Evolutionary conservation across 352 stramenopile species (phyloP).

Genomic region (Globisporangium perplexum): DNA sequence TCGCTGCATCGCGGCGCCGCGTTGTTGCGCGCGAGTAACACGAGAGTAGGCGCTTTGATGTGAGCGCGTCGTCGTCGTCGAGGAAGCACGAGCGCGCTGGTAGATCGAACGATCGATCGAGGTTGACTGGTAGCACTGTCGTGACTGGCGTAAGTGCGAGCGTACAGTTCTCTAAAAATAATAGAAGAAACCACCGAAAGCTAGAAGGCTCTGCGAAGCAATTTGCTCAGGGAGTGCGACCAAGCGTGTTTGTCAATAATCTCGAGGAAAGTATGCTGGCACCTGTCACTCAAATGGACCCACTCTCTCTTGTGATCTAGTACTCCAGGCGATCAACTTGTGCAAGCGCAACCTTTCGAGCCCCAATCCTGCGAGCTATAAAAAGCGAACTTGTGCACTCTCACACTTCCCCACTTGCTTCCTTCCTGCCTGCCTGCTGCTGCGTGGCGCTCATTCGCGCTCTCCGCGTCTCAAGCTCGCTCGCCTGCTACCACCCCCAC

Average conservation of each 20-base stretch:
- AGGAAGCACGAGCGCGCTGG: too few relatives aligned
- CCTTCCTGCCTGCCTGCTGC: background rate
- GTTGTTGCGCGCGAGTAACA: background rate
- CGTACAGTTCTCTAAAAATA: too few relatives aligned
- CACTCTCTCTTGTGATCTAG: background rate
- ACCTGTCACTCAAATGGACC: background rate
- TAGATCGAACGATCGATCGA: too few relatives aligned
- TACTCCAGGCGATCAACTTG: background rate
- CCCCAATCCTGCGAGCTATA: background rate
- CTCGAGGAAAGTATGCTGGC: background rate
- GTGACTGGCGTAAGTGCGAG: too few relatives aligned
- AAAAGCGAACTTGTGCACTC: background rate
- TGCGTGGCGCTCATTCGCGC: background rate
- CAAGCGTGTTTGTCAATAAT: background rate
- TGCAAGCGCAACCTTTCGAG: background rate
- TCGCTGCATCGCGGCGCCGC: background rate
- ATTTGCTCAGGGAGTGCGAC: background rate
- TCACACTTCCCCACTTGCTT: too few relatives aligned
- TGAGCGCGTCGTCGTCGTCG: too few relatives aligned
- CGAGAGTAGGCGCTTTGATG: too few relatives aligned
- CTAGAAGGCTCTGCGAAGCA: background rate
- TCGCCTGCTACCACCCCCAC: too few relatives aligned
- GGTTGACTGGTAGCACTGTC: too few relatives aligned
- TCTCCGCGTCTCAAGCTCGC: slow-evolving; percentile 2
- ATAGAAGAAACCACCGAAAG: background rate